These are phyloP conservation scores for Pseudonitzschia multistriata DNA, from an alignment of 108 stramenopile genomes.

Conservation along the genomic window DNA sequence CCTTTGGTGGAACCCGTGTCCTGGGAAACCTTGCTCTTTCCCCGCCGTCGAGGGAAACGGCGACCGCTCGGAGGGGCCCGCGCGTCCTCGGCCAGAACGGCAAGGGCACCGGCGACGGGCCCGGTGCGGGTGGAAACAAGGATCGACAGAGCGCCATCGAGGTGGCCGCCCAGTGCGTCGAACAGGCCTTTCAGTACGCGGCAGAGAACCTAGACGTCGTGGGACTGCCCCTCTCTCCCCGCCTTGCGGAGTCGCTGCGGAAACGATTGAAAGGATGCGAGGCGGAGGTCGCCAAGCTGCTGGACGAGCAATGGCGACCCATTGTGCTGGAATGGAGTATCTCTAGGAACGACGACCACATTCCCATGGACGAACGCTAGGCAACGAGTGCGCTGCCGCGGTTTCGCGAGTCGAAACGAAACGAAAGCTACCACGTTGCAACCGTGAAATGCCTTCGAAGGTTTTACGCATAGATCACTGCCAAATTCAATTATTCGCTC, in stretches of 20 bases:
- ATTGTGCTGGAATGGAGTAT: constrained; percentile 65
- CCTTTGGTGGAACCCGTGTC: constrained; percentile 78
- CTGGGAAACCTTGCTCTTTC: constrained; percentile 73
- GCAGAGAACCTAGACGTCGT: constrained; percentile 78
- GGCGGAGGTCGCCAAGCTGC: constrained; percentile 62
- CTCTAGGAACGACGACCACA: constrained; percentile 23
- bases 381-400: not conserved
- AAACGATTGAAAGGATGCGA: constrained; percentile 81
- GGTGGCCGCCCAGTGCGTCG: constrained; percentile 79
- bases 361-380: constrained; percentile 34
- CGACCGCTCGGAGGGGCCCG: constrained; percentile 21
- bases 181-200: constrained; percentile 83
- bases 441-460: no score
- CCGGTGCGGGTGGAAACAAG: constrained; percentile 24
- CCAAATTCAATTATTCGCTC: no score
- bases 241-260: constrained; percentile 72
- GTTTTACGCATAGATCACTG: no score
- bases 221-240: constrained; percentile 78
- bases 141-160: constrained; percentile 63
- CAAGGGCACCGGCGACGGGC: not conserved
- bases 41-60: constrained; percentile 47
- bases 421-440: no score
- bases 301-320: constrained; percentile 63
- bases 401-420: no score
- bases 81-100: constrained; percentile 26